Conservation (phyloP, 1,284 basidiomycete genomes). For the Kalmanozyma brasiliensis region DNA sequence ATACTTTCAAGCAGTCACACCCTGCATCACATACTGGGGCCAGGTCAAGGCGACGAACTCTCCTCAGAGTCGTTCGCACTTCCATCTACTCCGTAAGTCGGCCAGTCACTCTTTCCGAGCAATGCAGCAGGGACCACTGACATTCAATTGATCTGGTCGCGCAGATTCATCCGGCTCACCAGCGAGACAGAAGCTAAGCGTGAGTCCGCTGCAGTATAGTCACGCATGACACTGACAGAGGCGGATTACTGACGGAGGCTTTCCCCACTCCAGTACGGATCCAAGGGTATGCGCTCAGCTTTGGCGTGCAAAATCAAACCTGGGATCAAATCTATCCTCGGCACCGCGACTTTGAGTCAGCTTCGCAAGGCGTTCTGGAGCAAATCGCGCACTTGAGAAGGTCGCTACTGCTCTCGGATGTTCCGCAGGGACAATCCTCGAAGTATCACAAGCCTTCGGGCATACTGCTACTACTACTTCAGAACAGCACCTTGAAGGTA, state of each 20-base stretch:
- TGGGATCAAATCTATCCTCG: neutral
- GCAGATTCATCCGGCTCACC: constrained; percentile 21
- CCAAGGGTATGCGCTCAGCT: constrained; percentile 17
- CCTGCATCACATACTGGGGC: constrained; percentile 15
- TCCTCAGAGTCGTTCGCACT: neutral
- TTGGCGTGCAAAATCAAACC: neutral
- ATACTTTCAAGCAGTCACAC: neutral
- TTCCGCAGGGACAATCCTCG: neutral
- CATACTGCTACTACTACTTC: constrained; percentile 20
- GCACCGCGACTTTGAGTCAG: neutral
- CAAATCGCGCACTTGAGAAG: constrained; percentile 10
- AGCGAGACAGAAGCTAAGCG: constrained; percentile 7
- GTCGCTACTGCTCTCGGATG: constrained; percentile 5
- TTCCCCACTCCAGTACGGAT: constrained; percentile 5
- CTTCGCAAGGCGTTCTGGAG: constrained; percentile 3
- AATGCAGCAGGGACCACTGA: too few relatives aligned
- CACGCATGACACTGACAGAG: constrained; percentile 1
- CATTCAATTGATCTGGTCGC: neutral
- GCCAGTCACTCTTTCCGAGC: too few relatives aligned
- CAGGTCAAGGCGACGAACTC: neutral
- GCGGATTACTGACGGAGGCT: neutral
- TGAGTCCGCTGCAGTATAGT: constrained; percentile 1
- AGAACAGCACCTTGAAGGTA: constrained; percentile 18
- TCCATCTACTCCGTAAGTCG: constrained; percentile 18
- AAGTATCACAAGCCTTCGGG: neutral